Percentiles rank a stretch among this genome's conserved stretches.
Conservation (phyloP, 306 rosid genomes). For the Carpinus fangiana region DNA sequence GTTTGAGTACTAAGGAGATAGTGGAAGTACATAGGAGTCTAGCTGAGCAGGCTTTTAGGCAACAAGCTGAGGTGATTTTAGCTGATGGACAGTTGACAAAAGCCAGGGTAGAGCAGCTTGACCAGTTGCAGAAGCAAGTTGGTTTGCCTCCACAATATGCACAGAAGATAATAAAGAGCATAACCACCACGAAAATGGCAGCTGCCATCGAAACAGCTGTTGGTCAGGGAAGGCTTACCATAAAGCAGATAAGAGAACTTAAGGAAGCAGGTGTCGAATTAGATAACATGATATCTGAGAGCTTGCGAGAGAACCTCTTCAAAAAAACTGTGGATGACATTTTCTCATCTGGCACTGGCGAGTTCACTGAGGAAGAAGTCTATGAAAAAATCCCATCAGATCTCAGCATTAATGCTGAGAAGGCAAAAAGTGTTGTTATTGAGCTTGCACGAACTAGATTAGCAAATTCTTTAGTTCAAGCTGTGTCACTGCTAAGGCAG, state of each 20-base stretch:
- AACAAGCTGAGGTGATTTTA: constrained; percentile 90
- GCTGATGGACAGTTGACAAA: constrained; percentile 97
- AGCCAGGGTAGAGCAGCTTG: constrained; percentile 84
- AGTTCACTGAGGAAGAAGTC: constrained; percentile 91
- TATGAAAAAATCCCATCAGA: constrained; percentile 81
- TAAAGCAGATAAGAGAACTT: constrained; percentile 94
- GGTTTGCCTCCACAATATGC: constrained; percentile 88
- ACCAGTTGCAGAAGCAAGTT: constrained; percentile 75
- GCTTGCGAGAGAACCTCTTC: constrained; percentile 80
- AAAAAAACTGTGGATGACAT: constrained; percentile 88
- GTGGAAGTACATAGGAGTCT: constrained; percentile 84
- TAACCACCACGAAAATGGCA: constrained; percentile 92
- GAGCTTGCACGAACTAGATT: constrained; percentile 80
- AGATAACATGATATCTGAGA: constrained; percentile 87
- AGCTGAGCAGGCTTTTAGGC: constrained; percentile 94
- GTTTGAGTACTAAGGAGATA: constrained; percentile 69
- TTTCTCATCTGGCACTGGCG: constrained; percentile 98
- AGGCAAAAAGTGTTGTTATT: constrained; percentile 63
- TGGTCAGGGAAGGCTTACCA: constrained; percentile 80
- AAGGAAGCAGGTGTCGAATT: constrained; percentile 81
- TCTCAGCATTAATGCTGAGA: constrained; percentile 78
- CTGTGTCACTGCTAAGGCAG: constrained; percentile 84
- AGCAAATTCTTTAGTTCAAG: constrained; percentile 85
- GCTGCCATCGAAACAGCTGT: constrained; percentile 94
- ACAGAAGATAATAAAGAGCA: constrained; percentile 89